Evolutionary conservation across 208 protist species (phyloP).

Genomic region (Vickermania ingenoplastis): DNA sequence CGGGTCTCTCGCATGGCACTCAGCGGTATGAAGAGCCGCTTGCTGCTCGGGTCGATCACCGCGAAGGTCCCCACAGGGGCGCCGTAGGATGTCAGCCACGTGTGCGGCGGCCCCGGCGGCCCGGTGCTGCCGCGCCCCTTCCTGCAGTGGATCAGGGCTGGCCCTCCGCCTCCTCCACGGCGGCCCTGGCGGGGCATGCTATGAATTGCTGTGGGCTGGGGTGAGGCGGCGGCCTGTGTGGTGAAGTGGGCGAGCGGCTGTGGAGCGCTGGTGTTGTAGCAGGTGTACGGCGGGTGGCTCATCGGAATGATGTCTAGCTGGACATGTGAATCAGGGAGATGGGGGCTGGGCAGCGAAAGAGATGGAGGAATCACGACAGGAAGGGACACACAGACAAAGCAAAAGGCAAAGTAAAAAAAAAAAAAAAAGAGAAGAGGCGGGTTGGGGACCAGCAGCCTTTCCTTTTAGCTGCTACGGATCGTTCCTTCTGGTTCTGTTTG

Average conservation of each 20-base stretch:
- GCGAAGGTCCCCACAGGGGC: constrained; percentile 49
- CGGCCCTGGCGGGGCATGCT: no score
- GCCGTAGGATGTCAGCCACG: constrained; percentile 42
- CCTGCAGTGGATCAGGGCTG: no score
- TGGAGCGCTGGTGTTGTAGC: no score
- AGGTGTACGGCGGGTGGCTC: no score
- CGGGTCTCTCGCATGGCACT: constrained; percentile 55
- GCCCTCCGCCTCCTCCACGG: no score
- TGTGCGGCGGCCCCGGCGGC: constrained; percentile 20
- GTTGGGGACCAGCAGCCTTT: not conserved
- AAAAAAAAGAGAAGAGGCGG: constrained; percentile 4
- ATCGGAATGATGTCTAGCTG: no score
- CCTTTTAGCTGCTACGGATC: not conserved
- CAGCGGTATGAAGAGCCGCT: constrained; percentile 57
- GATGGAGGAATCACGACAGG: not conserved
- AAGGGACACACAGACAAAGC: not conserved
- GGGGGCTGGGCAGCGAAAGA: not conserved
- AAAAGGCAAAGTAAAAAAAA: constrained; percentile 3
- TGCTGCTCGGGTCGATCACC: constrained; percentile 75
- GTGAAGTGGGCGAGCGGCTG: no score
- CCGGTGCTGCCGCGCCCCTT: no score
- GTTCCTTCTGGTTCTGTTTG: no score
- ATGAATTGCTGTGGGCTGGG: no score
- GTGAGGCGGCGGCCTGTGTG: no score
- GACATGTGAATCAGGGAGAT: not conserved